Evolutionary conservation across 1,284 basidiomycete genomes (phyloP).

Genomic region (Naganishia liquefaciens): DNA sequence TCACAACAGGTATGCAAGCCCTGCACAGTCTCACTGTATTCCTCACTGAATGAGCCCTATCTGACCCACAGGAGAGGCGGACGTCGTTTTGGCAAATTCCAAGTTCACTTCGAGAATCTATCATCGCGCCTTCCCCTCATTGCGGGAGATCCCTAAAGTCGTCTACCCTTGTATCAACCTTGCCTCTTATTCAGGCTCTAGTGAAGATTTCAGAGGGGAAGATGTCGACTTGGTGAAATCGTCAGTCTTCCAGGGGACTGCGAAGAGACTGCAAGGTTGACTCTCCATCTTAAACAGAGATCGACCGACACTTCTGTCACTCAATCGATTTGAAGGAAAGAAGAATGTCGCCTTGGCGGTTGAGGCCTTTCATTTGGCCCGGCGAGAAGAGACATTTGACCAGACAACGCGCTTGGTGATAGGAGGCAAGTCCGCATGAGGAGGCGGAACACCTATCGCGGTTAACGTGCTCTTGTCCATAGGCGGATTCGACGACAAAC

Average conservation of each 20-base stretch:
- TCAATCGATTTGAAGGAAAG: constrained; percentile 95
- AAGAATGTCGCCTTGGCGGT: constrained; percentile 86
- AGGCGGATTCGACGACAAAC: constrained; percentile 74
- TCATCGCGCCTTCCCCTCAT: constrained; percentile 70
- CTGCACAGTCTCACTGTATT: background rate
- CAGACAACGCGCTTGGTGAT: constrained; percentile 64
- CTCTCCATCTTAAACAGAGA: constrained; percentile 56
- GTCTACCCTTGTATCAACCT: constrained; percentile 92
- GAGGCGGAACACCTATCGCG: background rate
- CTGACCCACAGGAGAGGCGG: constrained; percentile 68
- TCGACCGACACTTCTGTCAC: constrained; percentile 75
- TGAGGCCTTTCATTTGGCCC: constrained; percentile 61
- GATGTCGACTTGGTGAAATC: constrained; percentile 66
- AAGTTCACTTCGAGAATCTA: constrained; percentile 83
- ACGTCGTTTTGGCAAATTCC: constrained; percentile 89
- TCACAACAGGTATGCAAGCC: constrained; percentile 72
- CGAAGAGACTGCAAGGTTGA: constrained; percentile 16
- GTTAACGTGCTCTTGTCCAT: constrained; percentile 32
- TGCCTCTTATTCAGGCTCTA: constrained; percentile 61
- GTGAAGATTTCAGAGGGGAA: constrained; percentile 51
- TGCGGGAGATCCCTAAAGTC: constrained; percentile 66
- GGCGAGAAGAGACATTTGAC: constrained; percentile 7
- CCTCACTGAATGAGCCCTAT: background rate
- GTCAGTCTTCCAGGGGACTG: constrained; percentile 57
- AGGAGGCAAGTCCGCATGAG: constrained; percentile 61